Base-by-base conservation (phyloP, 495 filamentous ascomycete genomes). In the Penicillium canescens region DNA sequence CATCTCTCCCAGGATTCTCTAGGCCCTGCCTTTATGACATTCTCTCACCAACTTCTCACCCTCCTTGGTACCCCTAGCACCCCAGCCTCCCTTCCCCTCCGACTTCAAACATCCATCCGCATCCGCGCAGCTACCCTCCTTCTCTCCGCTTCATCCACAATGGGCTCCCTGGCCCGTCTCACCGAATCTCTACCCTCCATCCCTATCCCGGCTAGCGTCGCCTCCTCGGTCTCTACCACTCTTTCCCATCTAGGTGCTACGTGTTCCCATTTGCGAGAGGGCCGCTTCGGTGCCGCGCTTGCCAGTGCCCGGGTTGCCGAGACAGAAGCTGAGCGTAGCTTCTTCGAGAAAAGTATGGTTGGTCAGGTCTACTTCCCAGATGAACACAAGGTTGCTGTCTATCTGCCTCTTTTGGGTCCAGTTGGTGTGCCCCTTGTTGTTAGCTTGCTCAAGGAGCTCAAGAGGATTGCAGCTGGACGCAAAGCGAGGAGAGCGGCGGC, bases 301-400 rank as follows among this genome's bases (percentile, higher is more conserved):
- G 83, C 84, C 46, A 86, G 90, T 65, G 92, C 92, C 1, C 78
- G 88, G 7, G 85, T 92, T 13, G 95, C 95, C 6, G 92, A 96
- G 66, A 80, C 79, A 3, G 90, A 95, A 62, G 94, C 91, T 0
- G 95, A 98, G 71, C 86, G 87, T 46, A 94, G 92, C 3, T 98
- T 98, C 70, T 98, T 98, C 61, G 95, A 98, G 75, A 96, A 95
- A 70, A 95, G 88, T 63, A 98, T 98, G 94, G 94, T 98, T 38
- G 94, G 94, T 1, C 94, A 98, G 73, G 86, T 97, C 55, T 97
- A 89, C 82, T 98, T 91, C 69, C 94, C 94, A 2, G 95, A 98
- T 63, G 94, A 98, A 72, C 94, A 98, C 64, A 98, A 98, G 71
- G 81, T 98, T n/a, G 95, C 94, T 0, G 94, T 98, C 11, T 98